Evolutionary conservation across 1,284 basidiomycete genomes (phyloP), one percentile per base, ranked within the genome.

Genomic region (Cystobasidium sp.): DNA sequence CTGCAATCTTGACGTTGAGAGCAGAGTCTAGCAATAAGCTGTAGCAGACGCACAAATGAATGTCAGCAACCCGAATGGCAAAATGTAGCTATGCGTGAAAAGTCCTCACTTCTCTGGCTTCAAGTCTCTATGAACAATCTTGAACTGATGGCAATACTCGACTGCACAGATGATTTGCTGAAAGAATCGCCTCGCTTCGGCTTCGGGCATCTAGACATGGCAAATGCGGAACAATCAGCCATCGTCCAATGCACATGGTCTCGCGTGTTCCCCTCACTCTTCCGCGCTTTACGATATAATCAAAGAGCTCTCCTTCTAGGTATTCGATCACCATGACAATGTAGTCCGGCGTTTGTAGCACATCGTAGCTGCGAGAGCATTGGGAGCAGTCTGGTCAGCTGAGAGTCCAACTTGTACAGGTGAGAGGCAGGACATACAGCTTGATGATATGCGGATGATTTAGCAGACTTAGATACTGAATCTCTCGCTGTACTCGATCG

Each of bases 371-470:
- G 82, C 7, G 61, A 0, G 3, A 24, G 0, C 16, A 31, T 4
- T 39, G 39, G 24, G 55, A 59, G 22, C 31, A 41, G 55, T 20
- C 22, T 14, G 55, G 12, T 47, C 20, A 18, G 20, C 7, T 37
- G 10, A 20, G 16, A 31, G n/a, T n/a, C n/a, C n/a, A n/a, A n/a
- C n/a, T n/a, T n/a, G n/a, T n/a, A n/a, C n/a, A n/a, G n/a, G n/a
- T n/a, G n/a, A n/a, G n/a, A n/a, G n/a, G n/a, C n/a, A n/a, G n/a
- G n/a, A n/a, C n/a, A n/a, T n/a, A n/a, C 92, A 97, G 87, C 84
- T 97, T 97, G 86, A 97, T 92, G 82, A 97, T 96, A 82, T 97
- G 94, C 0, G 94, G 90, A 82, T 97, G 94, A 59, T 92, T 86
- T 22, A 97, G 87, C 51, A 93, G 88, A 75, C 92, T 89, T 87